Percentiles rank a stretch among this genome's conserved stretches.
Evolutionary conservation across 495 filamentous ascomycete species (phyloP).

Genomic region (Annulohypoxylon bovei): DNA sequence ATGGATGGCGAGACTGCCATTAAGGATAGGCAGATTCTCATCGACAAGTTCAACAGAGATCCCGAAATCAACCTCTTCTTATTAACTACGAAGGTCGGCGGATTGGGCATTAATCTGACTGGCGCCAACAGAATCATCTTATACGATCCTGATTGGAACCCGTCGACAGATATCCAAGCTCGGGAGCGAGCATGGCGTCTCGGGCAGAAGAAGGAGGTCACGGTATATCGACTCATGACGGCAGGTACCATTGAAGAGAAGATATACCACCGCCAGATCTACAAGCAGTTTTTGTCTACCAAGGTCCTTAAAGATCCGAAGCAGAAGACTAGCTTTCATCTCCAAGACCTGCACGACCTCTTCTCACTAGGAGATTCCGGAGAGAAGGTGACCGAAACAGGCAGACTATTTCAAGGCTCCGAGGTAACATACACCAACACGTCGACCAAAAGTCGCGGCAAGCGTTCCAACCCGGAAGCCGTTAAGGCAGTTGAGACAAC

Average conservation of each 20-base stretch:
- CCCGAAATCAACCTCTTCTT: slow-evolving; percentile 86
- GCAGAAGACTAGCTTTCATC: slow-evolving; percentile 83
- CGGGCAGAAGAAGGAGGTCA: slow-evolving; percentile 92
- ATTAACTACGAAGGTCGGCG: slow-evolving; percentile 93
- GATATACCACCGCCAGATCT: slow-evolving; percentile 97
- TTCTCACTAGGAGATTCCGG: slow-evolving; percentile 80
- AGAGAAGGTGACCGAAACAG: slow-evolving; percentile 80
- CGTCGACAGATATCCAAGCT: slow-evolving; percentile 90
- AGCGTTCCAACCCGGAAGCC: slow-evolving; percentile 30
- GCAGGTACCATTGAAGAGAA: slow-evolving; percentile 98
- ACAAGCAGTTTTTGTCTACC: slow-evolving; percentile 94
- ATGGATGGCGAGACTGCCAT: slow-evolving; percentile 95
- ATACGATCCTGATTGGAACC: slow-evolving; percentile 98
- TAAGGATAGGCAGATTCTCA: slow-evolving; percentile 79
- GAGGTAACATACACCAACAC: slow-evolving; percentile 70
- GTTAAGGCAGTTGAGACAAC: neutral
- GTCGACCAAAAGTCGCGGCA: slow-evolving; percentile 50
- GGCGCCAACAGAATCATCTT: slow-evolving; percentile 97
- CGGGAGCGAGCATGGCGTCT: slow-evolving; percentile 96
- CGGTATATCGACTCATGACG: slow-evolving; percentile 95
- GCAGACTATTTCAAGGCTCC: slow-evolving; percentile 81
- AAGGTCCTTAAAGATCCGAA: slow-evolving; percentile 94
- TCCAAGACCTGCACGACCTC: slow-evolving; percentile 87
- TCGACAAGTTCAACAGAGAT: slow-evolving; percentile 90
- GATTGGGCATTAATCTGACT: slow-evolving; percentile 91